Evolutionary conservation across 2,329 filamentous ascomycete species (phyloP).

Genomic region (Apiospora pterosperma): DNA sequence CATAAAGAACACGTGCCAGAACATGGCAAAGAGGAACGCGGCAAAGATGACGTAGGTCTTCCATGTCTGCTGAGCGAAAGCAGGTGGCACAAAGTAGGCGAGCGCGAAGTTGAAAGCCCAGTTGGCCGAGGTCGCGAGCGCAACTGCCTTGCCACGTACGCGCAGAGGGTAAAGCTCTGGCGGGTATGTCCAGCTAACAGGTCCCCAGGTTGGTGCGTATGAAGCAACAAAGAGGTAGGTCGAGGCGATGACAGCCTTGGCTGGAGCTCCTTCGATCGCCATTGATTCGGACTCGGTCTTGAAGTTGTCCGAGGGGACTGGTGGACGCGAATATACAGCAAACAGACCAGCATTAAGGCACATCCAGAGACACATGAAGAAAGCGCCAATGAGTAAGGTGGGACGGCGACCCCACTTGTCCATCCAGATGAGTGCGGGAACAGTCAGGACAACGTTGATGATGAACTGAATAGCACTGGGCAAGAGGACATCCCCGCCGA

Average conservation of each 20-base stretch:
- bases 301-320: conserved; percentile 27
- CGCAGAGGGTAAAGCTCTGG: conserved; percentile 44
- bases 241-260: conserved; percentile 59
- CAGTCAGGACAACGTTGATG: conserved; percentile 77
- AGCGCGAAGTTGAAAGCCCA: conserved; percentile 50
- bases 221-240: conserved; percentile 62
- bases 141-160: conserved; percentile 50
- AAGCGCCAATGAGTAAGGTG: conserved; percentile 62
- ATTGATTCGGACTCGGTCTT: conserved; percentile 41
- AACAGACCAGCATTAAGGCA: conserved; percentile 45
- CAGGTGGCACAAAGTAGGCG: conserved; percentile 43
- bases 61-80: conserved; percentile 46
- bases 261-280: conserved; percentile 43
- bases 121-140: conserved; percentile 47
- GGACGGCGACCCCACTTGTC: conserved; percentile 73
- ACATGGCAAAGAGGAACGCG: conserved; percentile 48
- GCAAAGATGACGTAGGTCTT: conserved; percentile 50
- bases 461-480: conserved; percentile 71
- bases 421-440: conserved; percentile 71
- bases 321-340: conserved; percentile 35
- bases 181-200: conserved; percentile 42
- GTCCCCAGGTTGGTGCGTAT: conserved; percentile 43
- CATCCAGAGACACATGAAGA: conserved; percentile 56
- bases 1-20: conserved; percentile 49
- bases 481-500: conserved; percentile 57